Conservation (phyloP, 2,329 filamentous ascomycete genomes). For the Exophiala dermatitidis region DNA sequence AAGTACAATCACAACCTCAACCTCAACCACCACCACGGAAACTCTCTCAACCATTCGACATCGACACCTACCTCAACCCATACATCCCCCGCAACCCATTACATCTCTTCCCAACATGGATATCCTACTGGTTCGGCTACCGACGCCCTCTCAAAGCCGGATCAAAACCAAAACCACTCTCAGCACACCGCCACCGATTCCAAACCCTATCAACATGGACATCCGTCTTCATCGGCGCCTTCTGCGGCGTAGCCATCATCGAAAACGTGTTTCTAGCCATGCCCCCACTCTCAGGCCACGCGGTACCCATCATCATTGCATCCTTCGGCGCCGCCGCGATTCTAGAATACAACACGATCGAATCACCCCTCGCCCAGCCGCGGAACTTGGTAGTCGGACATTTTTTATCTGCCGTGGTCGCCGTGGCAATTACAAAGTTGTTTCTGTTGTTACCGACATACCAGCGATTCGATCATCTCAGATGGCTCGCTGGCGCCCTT, state of each 20-base stretch:
- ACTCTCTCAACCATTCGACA: conserved; percentile 49
- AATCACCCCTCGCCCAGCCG: conserved; percentile 65
- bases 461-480: conserved; percentile 43
- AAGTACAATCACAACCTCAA: not conserved
- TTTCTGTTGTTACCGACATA: conserved; percentile 46
- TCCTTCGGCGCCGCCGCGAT: conserved; percentile 70
- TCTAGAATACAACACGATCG: conserved; percentile 65
- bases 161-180: not conserved
- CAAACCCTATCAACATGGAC: conserved; percentile 55
- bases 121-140: conserved; percentile 64
- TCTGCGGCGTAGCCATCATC: conserved; percentile 54
- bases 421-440: conserved; percentile 57
- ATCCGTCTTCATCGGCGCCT: conserved; percentile 60
- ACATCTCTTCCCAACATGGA: conserved; percentile 53
- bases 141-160: conserved; percentile 36
- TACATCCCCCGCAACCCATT: conserved; percentile 59
- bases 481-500: conserved; percentile 59
- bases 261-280: conserved; percentile 51
- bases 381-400: conserved; percentile 64
- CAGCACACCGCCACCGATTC: conserved; percentile 28
- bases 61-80: conserved; percentile 69
- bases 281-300: conserved; percentile 46
- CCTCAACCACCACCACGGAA: not conserved
- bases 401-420: conserved; percentile 53
- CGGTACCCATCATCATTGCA: conserved; percentile 57